These are phyloP conservation scores for Rhizodiscina lignyota DNA, from an alignment of 495 filamentous ascomycete genomes.

Conservation along the genomic window DNA sequence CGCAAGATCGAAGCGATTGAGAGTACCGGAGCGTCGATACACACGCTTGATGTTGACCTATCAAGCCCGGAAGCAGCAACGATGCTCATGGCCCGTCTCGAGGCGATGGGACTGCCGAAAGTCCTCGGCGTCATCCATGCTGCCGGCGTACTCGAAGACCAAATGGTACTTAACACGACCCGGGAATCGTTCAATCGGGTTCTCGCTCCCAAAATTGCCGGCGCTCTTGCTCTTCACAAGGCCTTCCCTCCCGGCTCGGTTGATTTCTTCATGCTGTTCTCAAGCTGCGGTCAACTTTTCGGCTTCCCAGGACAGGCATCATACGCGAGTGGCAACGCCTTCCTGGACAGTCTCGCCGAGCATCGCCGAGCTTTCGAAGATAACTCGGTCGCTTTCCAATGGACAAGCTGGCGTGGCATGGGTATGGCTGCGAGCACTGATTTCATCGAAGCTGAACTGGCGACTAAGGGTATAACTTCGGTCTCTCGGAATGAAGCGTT, in stretches of 20 bases:
- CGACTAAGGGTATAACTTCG: constrained; percentile 26
- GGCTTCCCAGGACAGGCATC: constrained; percentile 22
- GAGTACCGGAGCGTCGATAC: constrained; percentile 14
- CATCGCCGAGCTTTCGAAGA: constrained; percentile 20
- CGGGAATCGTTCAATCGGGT: constrained; percentile 19
- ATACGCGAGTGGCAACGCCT: constrained; percentile 23
- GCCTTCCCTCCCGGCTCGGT: constrained; percentile 17
- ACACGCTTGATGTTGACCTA: constrained; percentile 18
- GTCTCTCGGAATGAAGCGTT: constrained; percentile 27
- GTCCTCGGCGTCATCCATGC: constrained; percentile 32
- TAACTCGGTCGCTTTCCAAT: constrained; percentile 25
- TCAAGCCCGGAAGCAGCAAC: constrained; percentile 4
- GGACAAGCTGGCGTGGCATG: constrained; percentile 28
- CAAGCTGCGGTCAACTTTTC: constrained; percentile 22
- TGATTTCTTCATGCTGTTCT: constrained; percentile 25
- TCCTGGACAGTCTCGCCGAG: constrained; percentile 22
- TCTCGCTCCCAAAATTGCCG: constrained; percentile 26
- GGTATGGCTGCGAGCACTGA: constrained; percentile 25
- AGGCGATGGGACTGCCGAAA: constrained; percentile 16
- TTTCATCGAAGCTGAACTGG: constrained; percentile 26
- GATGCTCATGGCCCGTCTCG: constrained; percentile 9
- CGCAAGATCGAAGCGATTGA: constrained; percentile 17
- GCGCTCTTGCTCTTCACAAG: constrained; percentile 23
- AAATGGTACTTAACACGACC: constrained; percentile 21
- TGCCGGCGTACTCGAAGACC: constrained; percentile 27